phyloP scores from a whole-genome alignment of 306 rosid genomes.

The Begonia peltatifolia region DNA sequence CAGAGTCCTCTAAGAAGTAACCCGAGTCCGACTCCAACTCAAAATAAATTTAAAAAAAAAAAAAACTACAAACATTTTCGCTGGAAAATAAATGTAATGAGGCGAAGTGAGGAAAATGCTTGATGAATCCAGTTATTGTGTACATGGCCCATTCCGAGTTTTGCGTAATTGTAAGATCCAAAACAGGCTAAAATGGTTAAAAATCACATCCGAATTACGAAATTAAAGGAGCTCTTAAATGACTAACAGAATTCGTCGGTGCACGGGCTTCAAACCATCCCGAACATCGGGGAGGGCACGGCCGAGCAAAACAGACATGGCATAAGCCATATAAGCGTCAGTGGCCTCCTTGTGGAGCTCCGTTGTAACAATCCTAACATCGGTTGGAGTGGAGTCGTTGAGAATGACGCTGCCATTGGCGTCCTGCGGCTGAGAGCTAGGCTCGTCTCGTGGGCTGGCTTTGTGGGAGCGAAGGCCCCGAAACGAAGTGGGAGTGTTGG shows the following conservation, averaged over 20 bases:
- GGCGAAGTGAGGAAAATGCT: too few species aligned
- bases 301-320: conserved; percentile 90
- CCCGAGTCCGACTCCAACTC: too few species aligned
- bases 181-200: neutral
- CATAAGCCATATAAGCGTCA: conserved; percentile 81
- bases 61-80: too few species aligned
- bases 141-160: too few species aligned
- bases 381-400: conserved; percentile 18
- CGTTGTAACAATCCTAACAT: conserved; percentile 33
- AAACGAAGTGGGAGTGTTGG: conserved; percentile 2
- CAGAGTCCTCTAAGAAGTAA: too few species aligned
- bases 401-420: conserved; percentile 50
- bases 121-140: too few species aligned
- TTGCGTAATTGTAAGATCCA: neutral
- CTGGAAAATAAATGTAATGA: too few species aligned
- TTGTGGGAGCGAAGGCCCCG: conserved; percentile 4
- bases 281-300: conserved; percentile 96
- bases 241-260: conserved; percentile 82
- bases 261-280: conserved; percentile 93
- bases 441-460: conserved; percentile 25
- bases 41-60: too few species aligned
- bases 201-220: neutral
- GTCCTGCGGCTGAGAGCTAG: conserved; percentile 5
- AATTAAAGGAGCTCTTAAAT: neutral
- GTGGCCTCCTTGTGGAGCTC: conserved; percentile 81